phyloP scores from a whole-genome alignment of 2,329 filamentous ascomycete genomes.

The Sporothrix variecibatus region DNA sequence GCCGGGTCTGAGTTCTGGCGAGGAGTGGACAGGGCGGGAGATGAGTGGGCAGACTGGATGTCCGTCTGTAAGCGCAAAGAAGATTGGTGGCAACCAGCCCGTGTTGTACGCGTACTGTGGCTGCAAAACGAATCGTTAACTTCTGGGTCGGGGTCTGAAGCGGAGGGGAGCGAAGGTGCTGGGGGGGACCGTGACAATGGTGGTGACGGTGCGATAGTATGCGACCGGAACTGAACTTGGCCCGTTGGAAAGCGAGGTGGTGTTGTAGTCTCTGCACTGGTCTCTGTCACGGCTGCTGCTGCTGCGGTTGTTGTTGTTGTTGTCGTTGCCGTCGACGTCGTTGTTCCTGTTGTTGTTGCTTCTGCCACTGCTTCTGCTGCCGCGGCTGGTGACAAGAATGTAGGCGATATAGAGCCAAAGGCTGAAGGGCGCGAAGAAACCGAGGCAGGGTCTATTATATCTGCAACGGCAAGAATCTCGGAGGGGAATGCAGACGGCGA shows the following conservation, averaged over 20 bases:
- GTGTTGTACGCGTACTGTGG: background rate
- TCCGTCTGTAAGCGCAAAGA: slow-evolving; percentile 29
- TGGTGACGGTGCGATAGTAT: slow-evolving; percentile 39
- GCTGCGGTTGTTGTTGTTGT: too few species aligned
- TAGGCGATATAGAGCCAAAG: background rate
- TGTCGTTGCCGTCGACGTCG: background rate
- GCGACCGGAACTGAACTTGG: slow-evolving; percentile 35
- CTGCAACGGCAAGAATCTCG: background rate
- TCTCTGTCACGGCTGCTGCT: background rate
- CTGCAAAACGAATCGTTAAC: background rate
- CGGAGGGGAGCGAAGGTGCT: background rate
- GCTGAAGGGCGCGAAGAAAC: background rate
- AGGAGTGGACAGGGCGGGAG: slow-evolving; percentile 29
- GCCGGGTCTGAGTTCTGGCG: slow-evolving; percentile 20
- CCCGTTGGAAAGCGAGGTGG: slow-evolving; percentile 4
- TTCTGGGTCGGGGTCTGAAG: background rate
- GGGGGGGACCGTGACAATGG: slow-evolving; percentile 31
- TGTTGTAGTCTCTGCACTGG: background rate
- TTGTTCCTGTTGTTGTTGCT: background rate
- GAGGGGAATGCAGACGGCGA: background rate
- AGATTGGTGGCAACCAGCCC: background rate
- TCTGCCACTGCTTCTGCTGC: background rate
- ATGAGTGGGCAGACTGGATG: slow-evolving; percentile 20
- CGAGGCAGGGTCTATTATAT: background rate
- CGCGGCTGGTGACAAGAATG: background rate